Evolutionary conservation across 1,284 basidiomycete species (phyloP), one percentile per base, ranked within the genome.

Genomic region (Trametes polyzona): DNA sequence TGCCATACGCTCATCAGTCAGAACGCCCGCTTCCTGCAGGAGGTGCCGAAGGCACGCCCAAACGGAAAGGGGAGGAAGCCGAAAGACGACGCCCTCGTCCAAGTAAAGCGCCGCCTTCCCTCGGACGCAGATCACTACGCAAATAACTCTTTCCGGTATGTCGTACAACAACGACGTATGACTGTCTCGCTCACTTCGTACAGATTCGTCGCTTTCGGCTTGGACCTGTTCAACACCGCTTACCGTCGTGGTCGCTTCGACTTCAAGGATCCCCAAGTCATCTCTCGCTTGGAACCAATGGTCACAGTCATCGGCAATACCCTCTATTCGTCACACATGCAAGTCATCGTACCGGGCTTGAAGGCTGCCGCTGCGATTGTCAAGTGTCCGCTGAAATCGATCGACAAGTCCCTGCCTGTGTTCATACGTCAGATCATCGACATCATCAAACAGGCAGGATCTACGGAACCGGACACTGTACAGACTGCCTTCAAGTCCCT

Each of bases 1-100:
- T 98, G 93, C 69, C 89, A 96, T 68, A 93, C 93, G 0, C 81
- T 99, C 32, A 88, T 99, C 73, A 93, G 83, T 59, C 93, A 96
- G 67, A 98, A 98, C 69, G 90, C 94, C 44, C 81, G 83, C 43
- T 97, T 96, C 73, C 76, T 92, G 32, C 83, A 86, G 63, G 80
- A 88, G 55, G 74, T 71, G 3, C 75, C 81, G 19, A 72, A 73
- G 59, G 78, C 73, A 56, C 66, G 65, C 56, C 71, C 52, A 21
- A 41, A 71, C 29, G 80, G 69, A 56, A 65, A 69, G 49, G 65
- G 68, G 14, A 80, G 67, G 55, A 68, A 69, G 51, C 67, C 64
- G 14, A 87, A 83, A 56, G 78, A 83, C 33, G 83, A 90, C 62
- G 86, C 82, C 35, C 84, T 89, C 42, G 90, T 96, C 1, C 90